Conservation (phyloP, 176 grass and related monocot species). For the Hordeum marinum region DNA sequence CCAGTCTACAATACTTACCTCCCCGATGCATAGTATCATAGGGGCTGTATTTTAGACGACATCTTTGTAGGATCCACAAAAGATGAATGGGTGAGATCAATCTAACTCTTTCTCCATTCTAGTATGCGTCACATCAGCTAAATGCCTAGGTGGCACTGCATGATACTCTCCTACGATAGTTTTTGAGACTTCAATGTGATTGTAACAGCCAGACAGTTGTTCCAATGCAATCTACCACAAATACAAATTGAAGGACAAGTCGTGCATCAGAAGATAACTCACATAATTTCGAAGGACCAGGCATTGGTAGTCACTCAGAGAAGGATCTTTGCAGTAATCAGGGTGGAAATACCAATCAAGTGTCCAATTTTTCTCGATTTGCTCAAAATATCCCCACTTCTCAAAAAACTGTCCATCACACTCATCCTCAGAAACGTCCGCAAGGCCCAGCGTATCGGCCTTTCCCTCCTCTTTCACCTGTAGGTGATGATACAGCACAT, state of each 20-base stretch:
- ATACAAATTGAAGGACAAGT: neutral
- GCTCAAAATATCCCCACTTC: neutral
- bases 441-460: neutral
- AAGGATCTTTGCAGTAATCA: neutral
- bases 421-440: neutral
- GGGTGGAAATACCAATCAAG: constrained; percentile 9
- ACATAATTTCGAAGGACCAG: neutral
- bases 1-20: neutral
- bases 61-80: too few species aligned
- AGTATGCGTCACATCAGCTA: too few species aligned
- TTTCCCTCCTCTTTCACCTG: neutral
- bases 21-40: neutral
- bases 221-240: neutral
- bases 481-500: neutral
- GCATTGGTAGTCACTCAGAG: neutral
- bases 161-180: neutral
- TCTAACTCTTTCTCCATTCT: neutral
- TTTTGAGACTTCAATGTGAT: neutral
- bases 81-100: neutral
- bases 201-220: neutral
- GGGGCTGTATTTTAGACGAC: neutral
- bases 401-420: neutral
- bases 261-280: neutral
- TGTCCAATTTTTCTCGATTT: neutral
- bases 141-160: neutral